These are phyloP conservation scores for Ceratobasidium sp. DNA, from an alignment of 1,284 basidiomycete genomes.

Conservation along the genomic window DNA sequence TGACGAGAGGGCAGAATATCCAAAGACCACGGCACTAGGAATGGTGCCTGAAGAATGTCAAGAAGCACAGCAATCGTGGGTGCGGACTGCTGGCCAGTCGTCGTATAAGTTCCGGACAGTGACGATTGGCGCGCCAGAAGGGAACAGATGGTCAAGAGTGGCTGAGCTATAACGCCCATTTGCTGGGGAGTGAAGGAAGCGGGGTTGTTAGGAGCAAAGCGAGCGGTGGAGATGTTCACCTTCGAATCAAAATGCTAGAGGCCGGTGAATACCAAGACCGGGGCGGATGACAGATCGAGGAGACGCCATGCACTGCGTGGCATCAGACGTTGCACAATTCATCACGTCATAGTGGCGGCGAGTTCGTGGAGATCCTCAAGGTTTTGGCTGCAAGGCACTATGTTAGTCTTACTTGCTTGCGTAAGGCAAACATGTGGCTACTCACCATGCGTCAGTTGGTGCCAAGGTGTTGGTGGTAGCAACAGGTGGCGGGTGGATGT, in stretches of 20 bases:
- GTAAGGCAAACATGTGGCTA: too few species aligned
- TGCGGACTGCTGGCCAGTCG: slow-evolving; percentile 24
- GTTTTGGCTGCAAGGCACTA: slow-evolving; percentile 37
- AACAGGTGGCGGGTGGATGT: too few species aligned
- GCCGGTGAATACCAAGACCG: slow-evolving; percentile 20
- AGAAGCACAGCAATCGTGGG: slow-evolving; percentile 34
- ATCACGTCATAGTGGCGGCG: slow-evolving; percentile 38
- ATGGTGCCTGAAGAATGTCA: slow-evolving; percentile 33
- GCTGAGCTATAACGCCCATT: slow-evolving; percentile 24
- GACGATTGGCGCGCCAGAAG: slow-evolving; percentile 44
- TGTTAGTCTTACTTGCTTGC: too few species aligned
- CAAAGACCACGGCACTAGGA: slow-evolving; percentile 1
- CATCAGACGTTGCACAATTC: slow-evolving; percentile 24
- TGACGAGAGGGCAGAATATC: too few species aligned
- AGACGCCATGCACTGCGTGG: slow-evolving; percentile 38
- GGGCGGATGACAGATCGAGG: slow-evolving; percentile 44
- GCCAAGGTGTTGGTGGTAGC: too few species aligned
- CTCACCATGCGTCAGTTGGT: too few species aligned
- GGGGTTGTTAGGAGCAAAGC: slow-evolving; percentile 17
- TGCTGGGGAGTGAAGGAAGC: slow-evolving; percentile 31
- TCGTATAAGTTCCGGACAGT: slow-evolving; percentile 31
- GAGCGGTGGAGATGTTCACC: slow-evolving; percentile 31
- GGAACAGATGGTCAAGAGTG: slow-evolving; percentile 12
- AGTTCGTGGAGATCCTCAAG: slow-evolving; percentile 41
- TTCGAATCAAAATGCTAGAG: slow-evolving; percentile 40